Evolutionary conservation across 1,284 basidiomycete species (phyloP), one percentile per base, ranked within the genome.

Genomic region (Mrakiaceae sp.): DNA sequence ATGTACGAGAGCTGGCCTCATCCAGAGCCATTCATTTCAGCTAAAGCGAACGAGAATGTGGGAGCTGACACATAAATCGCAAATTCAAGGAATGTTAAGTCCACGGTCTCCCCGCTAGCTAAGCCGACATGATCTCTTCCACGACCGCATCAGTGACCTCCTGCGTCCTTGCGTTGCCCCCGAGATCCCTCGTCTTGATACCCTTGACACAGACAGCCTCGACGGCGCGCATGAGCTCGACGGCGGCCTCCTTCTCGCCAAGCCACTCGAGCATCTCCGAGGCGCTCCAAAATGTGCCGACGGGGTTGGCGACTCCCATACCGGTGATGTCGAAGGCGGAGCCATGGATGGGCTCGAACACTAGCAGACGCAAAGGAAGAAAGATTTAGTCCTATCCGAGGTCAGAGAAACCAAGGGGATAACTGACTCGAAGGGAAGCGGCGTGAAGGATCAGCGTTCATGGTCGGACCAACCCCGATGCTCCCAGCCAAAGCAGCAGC

Each of bases 401-500:
- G 39, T 70, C 69, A 42, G 68, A 65, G 8, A 66, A 67, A 12
- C 69, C 67, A 7, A 67, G 68, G 4, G 68, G 67, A 59, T 63
- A 14, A 70, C 80, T 5, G 79, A 80, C 67, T 82, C 78, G 69
- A 82, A 79, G 82, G 82, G 66, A 70, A 75, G 40, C 70, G 71
- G 43, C 73, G 64, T 3, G 78, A 75, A 0, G 83, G 83, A 67
- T 84, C 81, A 58, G 83, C 74, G 69, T 83, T 83, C 27, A 78
- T 80, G 4, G 80, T 80, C 4, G 82, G 82, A 5, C 82, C 82
- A 52, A 83, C 82, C 6, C 82, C 82, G 68, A 84, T 83, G 5
- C 81, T 81, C 7, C 82, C 82, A 1, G 81, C 80, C 53, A 81
- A 78, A 0, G 82, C 82, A 3, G 81, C 80, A 3, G 80, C 82